phyloP scores from a whole-genome alignment of 208 protist genomes.

The Acanthamoeba lenticulata region DNA sequence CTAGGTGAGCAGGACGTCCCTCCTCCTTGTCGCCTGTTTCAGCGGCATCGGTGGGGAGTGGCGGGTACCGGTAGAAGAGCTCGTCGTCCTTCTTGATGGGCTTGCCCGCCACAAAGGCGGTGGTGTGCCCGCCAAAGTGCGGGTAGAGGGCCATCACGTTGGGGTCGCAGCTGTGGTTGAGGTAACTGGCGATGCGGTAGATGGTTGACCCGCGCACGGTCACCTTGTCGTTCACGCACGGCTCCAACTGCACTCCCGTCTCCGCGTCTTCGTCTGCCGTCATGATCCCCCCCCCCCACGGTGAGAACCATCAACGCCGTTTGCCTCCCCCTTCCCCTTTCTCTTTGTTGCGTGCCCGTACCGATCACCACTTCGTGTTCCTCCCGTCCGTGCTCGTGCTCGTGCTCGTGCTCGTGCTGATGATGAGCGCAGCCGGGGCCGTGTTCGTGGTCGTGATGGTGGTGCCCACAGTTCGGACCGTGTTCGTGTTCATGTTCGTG shows the following conservation, averaged over 20 bases:
- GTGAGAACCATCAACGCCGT: too few species aligned
- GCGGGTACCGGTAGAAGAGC: slow-evolving; percentile 56
- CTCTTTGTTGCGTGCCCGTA: neutral
- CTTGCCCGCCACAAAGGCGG: slow-evolving; percentile 28
- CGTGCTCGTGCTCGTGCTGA: neutral
- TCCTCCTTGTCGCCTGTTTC: too few species aligned
- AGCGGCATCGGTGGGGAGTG: neutral
- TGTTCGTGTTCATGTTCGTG: slow-evolving; percentile 5
- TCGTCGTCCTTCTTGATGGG: slow-evolving; percentile 64
- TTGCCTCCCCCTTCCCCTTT: neutral
- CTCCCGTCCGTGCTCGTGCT: neutral
- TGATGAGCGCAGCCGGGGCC: neutral
- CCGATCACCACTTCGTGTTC: neutral
- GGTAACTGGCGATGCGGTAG: slow-evolving; percentile 53
- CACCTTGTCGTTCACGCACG: slow-evolving; percentile 50
- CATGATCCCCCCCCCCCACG: neutral
- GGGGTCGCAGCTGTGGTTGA: slow-evolving; percentile 66
- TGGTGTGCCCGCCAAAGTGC: neutral
- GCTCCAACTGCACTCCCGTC: slow-evolving; percentile 30
- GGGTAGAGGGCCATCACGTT: slow-evolving; percentile 58
- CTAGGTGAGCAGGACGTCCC: too few species aligned
- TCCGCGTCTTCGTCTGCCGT: slow-evolving; percentile 34
- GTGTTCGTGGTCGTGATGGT: neutral
- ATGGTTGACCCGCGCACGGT: slow-evolving; percentile 25
- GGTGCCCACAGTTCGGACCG: neutral